Conservation (phyloP, 2,329 filamentous ascomycete genomes). For the Lasiodiplodia citricola region DNA sequence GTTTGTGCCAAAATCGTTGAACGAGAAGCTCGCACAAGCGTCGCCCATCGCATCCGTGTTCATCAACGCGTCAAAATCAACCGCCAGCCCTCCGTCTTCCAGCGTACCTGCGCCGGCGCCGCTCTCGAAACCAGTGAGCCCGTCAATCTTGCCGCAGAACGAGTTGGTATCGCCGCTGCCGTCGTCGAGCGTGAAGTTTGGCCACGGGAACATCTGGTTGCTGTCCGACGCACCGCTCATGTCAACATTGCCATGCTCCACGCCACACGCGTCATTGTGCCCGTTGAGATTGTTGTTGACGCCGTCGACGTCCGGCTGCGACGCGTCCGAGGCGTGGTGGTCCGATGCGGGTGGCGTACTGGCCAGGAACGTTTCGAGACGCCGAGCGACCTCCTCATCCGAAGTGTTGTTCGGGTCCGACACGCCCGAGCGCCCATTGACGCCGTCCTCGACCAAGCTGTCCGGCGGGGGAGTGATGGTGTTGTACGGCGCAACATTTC, state of each 20-base stretch:
- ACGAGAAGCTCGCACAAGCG: conserved; percentile 35
- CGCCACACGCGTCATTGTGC: conserved; percentile 36
- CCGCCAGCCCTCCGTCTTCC: conserved; percentile 46
- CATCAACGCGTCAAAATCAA: conserved; percentile 47
- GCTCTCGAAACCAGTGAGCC: conserved; percentile 8
- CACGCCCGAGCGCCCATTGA: conserved; percentile 32
- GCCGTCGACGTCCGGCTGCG: conserved; percentile 30
- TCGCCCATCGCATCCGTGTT: conserved; percentile 48
- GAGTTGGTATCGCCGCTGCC: background rate
- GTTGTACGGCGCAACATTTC: conserved; percentile 18
- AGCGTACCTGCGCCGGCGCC: conserved; percentile 27
- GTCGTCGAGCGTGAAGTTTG: conserved; percentile 31
- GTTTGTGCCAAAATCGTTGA: conserved; percentile 25
- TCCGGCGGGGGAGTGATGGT: conserved; percentile 49
- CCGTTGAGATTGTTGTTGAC: conserved; percentile 43
- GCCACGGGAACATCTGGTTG: conserved; percentile 14
- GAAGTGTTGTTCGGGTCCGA: conserved; percentile 43
- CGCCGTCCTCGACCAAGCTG: conserved; percentile 31
- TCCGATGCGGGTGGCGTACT: conserved; percentile 55
- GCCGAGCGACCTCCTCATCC: conserved; percentile 54
- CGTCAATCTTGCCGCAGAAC: conserved; percentile 20
- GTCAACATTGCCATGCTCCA: conserved; percentile 21
- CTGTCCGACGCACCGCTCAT: background rate
- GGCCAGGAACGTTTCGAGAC: conserved; percentile 56
- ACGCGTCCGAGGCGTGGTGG: conserved; percentile 37